These are phyloP conservation scores for Mortierella claussenii DNA, from an alignment of 192 early-diverging fungal genomes.

Conservation along the genomic window DNA sequence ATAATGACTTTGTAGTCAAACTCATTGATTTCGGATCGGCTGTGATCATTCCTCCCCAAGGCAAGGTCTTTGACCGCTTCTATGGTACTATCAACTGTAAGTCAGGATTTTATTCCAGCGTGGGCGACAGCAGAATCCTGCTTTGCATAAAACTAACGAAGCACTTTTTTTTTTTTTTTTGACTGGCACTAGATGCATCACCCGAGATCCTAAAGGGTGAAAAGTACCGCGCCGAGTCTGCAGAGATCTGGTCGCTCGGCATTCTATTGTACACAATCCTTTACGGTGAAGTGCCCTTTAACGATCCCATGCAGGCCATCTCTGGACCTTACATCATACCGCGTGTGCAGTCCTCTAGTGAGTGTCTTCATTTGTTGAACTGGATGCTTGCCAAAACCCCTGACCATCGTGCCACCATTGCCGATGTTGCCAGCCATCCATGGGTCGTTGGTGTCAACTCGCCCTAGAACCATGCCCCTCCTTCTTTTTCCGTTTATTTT, in stretches of 20 bases:
- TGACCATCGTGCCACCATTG: constrained; percentile 66
- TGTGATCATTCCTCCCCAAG: constrained; percentile 56
- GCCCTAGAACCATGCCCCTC: no score
- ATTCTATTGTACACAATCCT: constrained; percentile 76
- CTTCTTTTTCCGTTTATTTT: no score
- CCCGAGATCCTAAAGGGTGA: constrained; percentile 73
- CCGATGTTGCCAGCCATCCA: constrained; percentile 67
- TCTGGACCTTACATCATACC: constrained; percentile 58
- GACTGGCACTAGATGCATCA: constrained; percentile 56
- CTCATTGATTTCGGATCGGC: constrained; percentile 79
- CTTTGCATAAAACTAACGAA: not conserved
- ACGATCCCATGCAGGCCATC: constrained; percentile 62
- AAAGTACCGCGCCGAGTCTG: constrained; percentile 65
- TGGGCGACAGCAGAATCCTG: no score
- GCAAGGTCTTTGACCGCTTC: constrained; percentile 65
- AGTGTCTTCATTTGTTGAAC: constrained; percentile 67
- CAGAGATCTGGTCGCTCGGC: constrained; percentile 77
- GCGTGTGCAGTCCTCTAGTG: constrained; percentile 55
- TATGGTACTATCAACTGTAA: constrained; percentile 71
- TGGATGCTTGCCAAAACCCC: constrained; percentile 74
- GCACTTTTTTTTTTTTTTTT: not conserved
- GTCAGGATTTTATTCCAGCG: no score
- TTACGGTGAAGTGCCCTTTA: constrained; percentile 71
- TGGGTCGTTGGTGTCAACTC: constrained; percentile 70
- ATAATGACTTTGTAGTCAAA: constrained; percentile 66